Percentiles rank a stretch among this genome's conserved stretches.
phyloP scores from a whole-genome alignment of 208 protist genomes.

The Novymonas esmeraldas region DNA sequence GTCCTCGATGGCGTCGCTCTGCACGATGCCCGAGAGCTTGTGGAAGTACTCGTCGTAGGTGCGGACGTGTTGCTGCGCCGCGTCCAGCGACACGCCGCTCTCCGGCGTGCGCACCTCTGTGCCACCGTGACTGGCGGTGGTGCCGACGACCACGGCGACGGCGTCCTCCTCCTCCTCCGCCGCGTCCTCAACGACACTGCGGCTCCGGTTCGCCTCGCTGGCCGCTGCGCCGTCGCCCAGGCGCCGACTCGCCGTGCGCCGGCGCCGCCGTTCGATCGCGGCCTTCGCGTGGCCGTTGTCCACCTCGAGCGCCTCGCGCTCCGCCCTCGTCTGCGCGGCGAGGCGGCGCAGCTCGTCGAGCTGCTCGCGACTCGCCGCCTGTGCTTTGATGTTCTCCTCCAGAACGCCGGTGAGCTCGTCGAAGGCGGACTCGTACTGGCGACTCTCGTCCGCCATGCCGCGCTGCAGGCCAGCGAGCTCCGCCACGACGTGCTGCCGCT shows the following conservation, averaged over 20 bases:
- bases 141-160: background rate
- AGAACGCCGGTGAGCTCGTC: conserved; percentile 73
- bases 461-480: conserved; percentile 49
- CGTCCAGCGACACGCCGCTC: conserved; percentile 2
- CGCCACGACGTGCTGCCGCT: conserved; percentile 60
- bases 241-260: background rate
- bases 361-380: conserved; percentile 48
- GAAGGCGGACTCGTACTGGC: conserved; percentile 72
- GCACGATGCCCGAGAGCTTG: conserved; percentile 50
- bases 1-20: conserved; percentile 45
- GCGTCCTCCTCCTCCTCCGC: background rate
- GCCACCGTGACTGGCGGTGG: background rate
- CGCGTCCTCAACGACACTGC: background rate
- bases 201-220: conserved; percentile 7
- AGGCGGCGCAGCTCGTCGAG: conserved; percentile 49
- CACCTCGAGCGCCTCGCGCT: conserved; percentile 47
- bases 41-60: conserved; percentile 58
- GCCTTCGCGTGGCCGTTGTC: conserved; percentile 25
- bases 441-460: conserved; percentile 44
- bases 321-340: conserved; percentile 31
- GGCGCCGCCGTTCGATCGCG: conserved; percentile 11
- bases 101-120: background rate
- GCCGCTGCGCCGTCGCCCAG: background rate
- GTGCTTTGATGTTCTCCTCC: conserved; percentile 48
- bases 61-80: conserved; percentile 5